Percentiles rank a stretch among this genome's conserved stretches.
These are phyloP conservation scores for Cladosporium colombiae DNA, from an alignment of 2,329 filamentous ascomycete species.

Conservation along the genomic window DNA sequence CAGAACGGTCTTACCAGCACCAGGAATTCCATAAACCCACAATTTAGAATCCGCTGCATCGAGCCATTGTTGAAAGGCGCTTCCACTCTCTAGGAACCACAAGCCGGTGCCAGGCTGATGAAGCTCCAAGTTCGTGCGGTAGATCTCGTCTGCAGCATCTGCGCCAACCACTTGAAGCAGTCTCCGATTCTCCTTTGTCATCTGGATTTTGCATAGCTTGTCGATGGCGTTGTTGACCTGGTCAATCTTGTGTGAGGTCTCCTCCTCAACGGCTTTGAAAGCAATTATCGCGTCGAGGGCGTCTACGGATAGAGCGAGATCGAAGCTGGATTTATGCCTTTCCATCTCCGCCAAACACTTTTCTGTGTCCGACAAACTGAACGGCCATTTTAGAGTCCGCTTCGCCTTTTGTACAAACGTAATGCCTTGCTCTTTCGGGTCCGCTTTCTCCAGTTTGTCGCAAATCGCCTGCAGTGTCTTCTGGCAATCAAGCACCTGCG, in stretches of 20 bases:
- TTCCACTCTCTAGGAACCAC: not conserved
- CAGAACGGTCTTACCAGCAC: not conserved
- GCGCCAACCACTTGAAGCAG: not conserved
- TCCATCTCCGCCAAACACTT: not conserved
- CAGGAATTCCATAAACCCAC: constrained; percentile 5
- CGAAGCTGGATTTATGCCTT: constrained; percentile 6
- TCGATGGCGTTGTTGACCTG: not conserved
- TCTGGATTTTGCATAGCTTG: not conserved
- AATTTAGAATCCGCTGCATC: not conserved
- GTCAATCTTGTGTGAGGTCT: too few species aligned
- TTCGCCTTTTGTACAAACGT: not conserved
- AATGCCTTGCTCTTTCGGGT: constrained; percentile 1
- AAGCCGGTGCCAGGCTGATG: not conserved
- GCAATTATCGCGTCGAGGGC: not conserved
- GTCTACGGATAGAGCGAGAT: not conserved
- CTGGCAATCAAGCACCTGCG: not conserved
- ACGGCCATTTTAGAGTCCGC: not conserved
- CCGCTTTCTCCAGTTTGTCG: not conserved
- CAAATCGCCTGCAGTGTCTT: not conserved
- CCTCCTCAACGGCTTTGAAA: too few species aligned
- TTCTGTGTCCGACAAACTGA: not conserved
- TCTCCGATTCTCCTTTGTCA: not conserved
- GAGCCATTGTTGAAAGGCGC: not conserved
- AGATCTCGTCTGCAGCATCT: not conserved
- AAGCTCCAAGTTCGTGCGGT: not conserved